Conservation (phyloP, 331 rosid genomes). For the Dryas integrifolia region DNA sequence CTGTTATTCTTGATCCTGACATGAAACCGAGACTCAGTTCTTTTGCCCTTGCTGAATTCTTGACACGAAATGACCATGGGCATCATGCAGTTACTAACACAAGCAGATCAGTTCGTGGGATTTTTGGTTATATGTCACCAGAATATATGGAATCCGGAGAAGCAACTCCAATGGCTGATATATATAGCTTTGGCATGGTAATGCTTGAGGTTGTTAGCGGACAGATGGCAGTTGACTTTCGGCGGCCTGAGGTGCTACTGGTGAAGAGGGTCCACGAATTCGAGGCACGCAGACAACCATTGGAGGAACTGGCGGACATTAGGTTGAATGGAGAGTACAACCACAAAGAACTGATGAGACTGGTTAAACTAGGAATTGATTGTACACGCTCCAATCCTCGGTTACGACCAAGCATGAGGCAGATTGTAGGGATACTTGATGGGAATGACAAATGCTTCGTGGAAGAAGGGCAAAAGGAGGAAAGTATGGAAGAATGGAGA, state of each 20-base stretch:
- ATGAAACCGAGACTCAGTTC: constrained; percentile 67
- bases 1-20: constrained; percentile 72
- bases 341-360: constrained; percentile 55
- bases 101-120: constrained; percentile 56
- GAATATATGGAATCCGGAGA: constrained; percentile 70
- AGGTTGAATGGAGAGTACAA: constrained; percentile 59
- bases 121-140: constrained; percentile 83
- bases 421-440: constrained; percentile 63
- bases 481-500: constrained; percentile 67
- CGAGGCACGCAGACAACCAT: constrained; percentile 43
- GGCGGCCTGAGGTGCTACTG: constrained; percentile 80
- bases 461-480: constrained; percentile 32
- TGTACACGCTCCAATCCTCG: constrained; percentile 60
- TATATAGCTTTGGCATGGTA: constrained; percentile 80
- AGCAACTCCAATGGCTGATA: constrained; percentile 64
- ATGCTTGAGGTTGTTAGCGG: constrained; percentile 74
- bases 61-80: constrained; percentile 75
- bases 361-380: constrained; percentile 57
- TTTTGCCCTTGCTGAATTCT: constrained; percentile 81
- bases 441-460: constrained; percentile 53
- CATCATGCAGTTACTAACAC: constrained; percentile 40
- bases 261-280: constrained; percentile 64
- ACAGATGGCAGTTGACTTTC: constrained; percentile 70
- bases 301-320: constrained; percentile 61
- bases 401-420: constrained; percentile 65